phyloP scores from a whole-genome alignment of 2,329 filamentous ascomycete species.

The Trichoderma sp. region DNA sequence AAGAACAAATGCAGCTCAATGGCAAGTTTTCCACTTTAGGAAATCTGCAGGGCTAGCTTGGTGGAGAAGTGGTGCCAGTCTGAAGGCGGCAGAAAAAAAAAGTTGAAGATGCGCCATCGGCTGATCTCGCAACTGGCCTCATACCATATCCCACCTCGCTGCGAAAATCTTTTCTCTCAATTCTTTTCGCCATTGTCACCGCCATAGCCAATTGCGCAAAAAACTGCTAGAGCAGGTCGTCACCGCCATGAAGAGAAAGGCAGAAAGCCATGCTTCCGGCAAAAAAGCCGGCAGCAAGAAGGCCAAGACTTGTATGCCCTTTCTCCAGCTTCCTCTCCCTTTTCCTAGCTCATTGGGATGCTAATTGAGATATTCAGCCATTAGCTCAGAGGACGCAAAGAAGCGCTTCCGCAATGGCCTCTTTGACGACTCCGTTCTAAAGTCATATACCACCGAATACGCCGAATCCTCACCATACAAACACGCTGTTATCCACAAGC shows the following conservation, averaged over 20 bases:
- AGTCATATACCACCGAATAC: constrained; percentile 65
- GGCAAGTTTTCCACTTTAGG: constrained; percentile 16
- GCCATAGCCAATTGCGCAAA: constrained; percentile 2
- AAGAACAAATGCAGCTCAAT: not conserved
- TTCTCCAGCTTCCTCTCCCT: not conserved
- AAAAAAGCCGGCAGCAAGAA: constrained; percentile 59
- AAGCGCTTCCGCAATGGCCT: constrained; percentile 67
- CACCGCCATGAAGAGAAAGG: constrained; percentile 62
- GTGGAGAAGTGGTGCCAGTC: constrained; percentile 13
- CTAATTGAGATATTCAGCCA: constrained; percentile 43
- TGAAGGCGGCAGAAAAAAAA: constrained; percentile 26
- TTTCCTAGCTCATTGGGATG: constrained; percentile 19
- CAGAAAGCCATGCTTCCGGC: constrained; percentile 50
- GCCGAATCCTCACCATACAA: constrained; percentile 75
- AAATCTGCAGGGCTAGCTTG: constrained; percentile 12
- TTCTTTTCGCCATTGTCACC: not conserved
- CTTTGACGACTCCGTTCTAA: constrained; percentile 62
- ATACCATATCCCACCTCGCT: constrained; percentile 17
- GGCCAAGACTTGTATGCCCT: constrained; percentile 51
- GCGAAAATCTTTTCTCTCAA: not conserved
- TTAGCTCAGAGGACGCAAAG: constrained; percentile 55
- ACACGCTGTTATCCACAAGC: constrained; percentile 82
- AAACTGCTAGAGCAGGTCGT: constrained; percentile 32
- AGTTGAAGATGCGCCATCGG: constrained; percentile 29
- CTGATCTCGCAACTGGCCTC: constrained; percentile 28